Base-by-base conservation (phyloP, 176 grass and related monocot genomes). In the Oryza nivara region DNA sequence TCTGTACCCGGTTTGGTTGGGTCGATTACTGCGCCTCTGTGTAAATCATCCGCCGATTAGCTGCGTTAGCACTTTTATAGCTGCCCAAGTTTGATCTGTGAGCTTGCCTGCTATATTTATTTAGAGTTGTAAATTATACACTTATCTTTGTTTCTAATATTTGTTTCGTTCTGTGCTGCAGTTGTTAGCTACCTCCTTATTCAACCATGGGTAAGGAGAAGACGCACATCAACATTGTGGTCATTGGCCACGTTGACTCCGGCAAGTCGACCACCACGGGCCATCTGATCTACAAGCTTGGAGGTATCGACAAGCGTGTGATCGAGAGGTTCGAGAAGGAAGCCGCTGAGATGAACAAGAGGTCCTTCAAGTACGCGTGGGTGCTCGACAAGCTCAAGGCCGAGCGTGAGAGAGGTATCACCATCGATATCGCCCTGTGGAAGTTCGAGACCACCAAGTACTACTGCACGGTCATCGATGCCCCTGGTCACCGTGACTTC, bases 261-360 rank as follows among this genome's bases (percentile, higher is more conserved):
- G 58, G 58, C 58, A 63, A 63, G 58, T 63, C 58, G 58, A 63
- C 58, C n/a, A 63, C 58, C 58, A 63, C 58, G 0, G 58, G 58
- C 8, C 58, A 63, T 20, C n/a, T 63, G 58, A 63, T 63, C 58
- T 63, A 63, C 58, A 63, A 63, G 58, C 58, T 63, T 11, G 58
- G 58, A 63, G 58, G 58, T 4, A 63, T 63, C 0, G 58, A 63
- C 58, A 63, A 63, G 58, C 58, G 58, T 63, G 58, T 63, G 58
- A 63, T 63, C 58, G 58, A 63, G 58, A 63, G 58, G 58, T 63
- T 63, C 8, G 58, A 63, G 58, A 63, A 63, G 58, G 58, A 63
- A 11, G 58, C 58, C n/a, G 58, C 58, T 23, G 58, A 63, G 58
- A 63, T 63, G 58, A 63, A 63, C 58, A 63, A 63, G 58, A 63